Percentiles rank a stretch among this genome's conserved stretches.
phyloP scores from a whole-genome alignment of 345 rosid genomes.

The Noccaea bulbosa region DNA sequence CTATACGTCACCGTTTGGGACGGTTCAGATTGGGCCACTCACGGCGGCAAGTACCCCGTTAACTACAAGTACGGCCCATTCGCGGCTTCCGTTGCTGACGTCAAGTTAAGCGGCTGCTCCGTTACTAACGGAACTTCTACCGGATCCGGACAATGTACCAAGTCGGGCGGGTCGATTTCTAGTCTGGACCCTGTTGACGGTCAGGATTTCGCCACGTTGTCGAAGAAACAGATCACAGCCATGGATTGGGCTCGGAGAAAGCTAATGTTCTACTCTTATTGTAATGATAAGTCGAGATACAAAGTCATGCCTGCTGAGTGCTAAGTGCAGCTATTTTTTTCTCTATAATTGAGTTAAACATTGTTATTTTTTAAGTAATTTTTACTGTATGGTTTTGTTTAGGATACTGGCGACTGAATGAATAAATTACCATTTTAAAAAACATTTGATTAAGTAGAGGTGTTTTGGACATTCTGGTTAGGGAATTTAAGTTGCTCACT shows the following conservation, averaged over 20 bases:
- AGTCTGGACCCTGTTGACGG: conserved; percentile 78
- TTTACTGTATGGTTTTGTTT: not conserved
- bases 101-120: conserved; percentile 63
- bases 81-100: conserved; percentile 62
- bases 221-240: conserved; percentile 65
- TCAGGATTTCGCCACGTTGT: conserved; percentile 57
- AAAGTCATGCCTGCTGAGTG: conserved; percentile 83
- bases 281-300: conserved; percentile 66
- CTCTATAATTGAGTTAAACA: not conserved
- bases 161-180: conserved; percentile 51
- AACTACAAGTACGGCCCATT: conserved; percentile 82
- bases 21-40: conserved; percentile 95
- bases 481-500: not conserved
- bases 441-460: not conserved
- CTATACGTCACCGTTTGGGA: conserved; percentile 87
- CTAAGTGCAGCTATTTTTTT: conserved; percentile 39
- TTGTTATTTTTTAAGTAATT: not conserved
- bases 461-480: not conserved
- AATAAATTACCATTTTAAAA: not conserved
- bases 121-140: conserved; percentile 37
- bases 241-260: conserved; percentile 91
- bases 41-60: conserved; percentile 92
- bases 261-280: conserved; percentile 89
- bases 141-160: conserved; percentile 48
- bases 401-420: conserved; percentile 1